Conservation (phyloP, 805 yeast genomes). For the Wickerhamomyces chambardii region DNA sequence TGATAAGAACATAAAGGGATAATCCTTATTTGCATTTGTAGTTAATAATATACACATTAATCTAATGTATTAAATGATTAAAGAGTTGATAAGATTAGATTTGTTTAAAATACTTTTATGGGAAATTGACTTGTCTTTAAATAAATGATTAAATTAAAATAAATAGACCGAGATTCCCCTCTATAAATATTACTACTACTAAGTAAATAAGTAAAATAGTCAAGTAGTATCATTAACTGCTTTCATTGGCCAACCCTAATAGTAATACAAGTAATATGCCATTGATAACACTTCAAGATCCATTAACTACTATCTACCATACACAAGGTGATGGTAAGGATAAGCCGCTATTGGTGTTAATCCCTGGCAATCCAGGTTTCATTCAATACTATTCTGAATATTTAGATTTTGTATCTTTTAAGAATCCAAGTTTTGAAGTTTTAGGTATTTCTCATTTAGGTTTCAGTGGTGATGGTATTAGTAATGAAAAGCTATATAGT, state of each 20-base stretch:
- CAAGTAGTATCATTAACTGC: too few relatives aligned
- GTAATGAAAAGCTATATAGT: constrained; percentile 21
- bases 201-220: too few relatives aligned
- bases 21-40: constrained; percentile 61
- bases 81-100: too few relatives aligned
- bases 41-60: constrained; percentile 75
- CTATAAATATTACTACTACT: too few relatives aligned
- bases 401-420: constrained; percentile 30
- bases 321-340: background rate
- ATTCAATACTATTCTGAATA: constrained; percentile 55
- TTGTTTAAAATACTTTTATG: too few relatives aligned
- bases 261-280: too few relatives aligned
- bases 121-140: too few relatives aligned
- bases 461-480: constrained; percentile 22
- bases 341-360: constrained; percentile 38
- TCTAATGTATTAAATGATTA: too few relatives aligned
- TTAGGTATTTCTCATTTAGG: constrained; percentile 64
- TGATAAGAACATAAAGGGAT: constrained; percentile 67
- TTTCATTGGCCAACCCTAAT: too few relatives aligned
- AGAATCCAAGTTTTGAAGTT: constrained; percentile 38
- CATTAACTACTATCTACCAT: background rate
- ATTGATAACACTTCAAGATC: background rate
- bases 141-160: too few relatives aligned
- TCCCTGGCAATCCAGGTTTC: constrained; percentile 78
- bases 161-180: too few relatives aligned